These are phyloP conservation scores for Mrakia blollopis DNA, from an alignment of 768 basidiomycete genomes.

Conservation along the genomic window DNA sequence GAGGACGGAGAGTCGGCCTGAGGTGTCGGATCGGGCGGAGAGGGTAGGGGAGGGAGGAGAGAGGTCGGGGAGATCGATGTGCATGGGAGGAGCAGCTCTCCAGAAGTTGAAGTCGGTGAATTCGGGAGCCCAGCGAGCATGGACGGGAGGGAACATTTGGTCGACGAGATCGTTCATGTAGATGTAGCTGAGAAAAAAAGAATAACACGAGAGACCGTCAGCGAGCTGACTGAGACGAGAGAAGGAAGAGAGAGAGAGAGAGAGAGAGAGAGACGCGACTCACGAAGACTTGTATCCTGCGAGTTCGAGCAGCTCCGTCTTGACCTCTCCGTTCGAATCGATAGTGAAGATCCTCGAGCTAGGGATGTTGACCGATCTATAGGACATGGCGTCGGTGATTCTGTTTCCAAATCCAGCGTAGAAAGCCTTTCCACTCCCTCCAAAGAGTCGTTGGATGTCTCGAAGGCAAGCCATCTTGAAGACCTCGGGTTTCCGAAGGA, in stretches of 20 bases:
- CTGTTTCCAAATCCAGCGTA: constrained; percentile 98
- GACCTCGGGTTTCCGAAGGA: constrained; percentile 98
- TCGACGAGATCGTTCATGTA: constrained; percentile 99
- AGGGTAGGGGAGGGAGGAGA: constrained; percentile 84
- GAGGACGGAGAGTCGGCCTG: constrained; percentile 46
- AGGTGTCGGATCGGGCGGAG: constrained; percentile 85
- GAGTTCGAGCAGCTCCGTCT: constrained; percentile 91
- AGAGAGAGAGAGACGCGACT: constrained; percentile 41
- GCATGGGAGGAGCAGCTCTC: constrained; percentile 70
- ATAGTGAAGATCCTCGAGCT: constrained; percentile 93
- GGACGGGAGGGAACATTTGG: constrained; percentile 97
- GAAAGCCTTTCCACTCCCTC: constrained; percentile 63
- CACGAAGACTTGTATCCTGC: constrained; percentile 96
- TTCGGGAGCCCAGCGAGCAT: constrained; percentile 77
- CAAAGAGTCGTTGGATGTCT: constrained; percentile 88
- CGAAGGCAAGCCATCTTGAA: constrained; percentile 99
- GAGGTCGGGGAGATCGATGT: constrained; percentile 51
- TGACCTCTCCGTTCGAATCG: constrained; percentile 88
- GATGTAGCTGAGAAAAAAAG: constrained; percentile 62
- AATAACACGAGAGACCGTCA: neutral
- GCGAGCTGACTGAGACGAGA: too few species aligned
- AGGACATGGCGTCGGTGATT: constrained; percentile 97
- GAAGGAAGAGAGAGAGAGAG: too few species aligned
- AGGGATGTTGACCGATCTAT: constrained; percentile 88
- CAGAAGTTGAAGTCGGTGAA: constrained; percentile 98